Evolutionary conservation across 441 rosid species (phyloP).

Genomic region (Populus tomentosa): DNA sequence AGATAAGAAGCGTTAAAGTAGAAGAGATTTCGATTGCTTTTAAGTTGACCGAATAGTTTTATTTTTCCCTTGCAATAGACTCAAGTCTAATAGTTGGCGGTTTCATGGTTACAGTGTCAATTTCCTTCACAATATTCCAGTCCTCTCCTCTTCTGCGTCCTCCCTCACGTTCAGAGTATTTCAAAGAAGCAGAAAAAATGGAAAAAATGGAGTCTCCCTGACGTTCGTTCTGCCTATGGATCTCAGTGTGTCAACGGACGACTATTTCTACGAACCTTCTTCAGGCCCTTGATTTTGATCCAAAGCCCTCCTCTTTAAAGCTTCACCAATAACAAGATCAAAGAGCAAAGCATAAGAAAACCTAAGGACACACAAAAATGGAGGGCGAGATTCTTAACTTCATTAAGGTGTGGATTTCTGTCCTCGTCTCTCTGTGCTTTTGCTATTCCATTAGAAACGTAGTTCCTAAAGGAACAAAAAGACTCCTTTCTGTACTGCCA

Average conservation of each 20-base stretch:
- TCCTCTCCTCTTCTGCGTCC: too few species aligned
- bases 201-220: neutral
- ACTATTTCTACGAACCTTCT: neutral
- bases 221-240: neutral
- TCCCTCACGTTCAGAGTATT: too few species aligned
- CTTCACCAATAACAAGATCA: neutral
- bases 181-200: neutral
- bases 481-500: conserved; percentile 52
- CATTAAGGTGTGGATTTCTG: conserved; percentile 41
- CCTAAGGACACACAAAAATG: neutral
- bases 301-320: neutral
- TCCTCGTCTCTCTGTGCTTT: conserved; percentile 33
- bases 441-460: conserved; percentile 37
- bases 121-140: too few species aligned
- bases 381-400: conserved; percentile 40
- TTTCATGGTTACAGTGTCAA: too few species aligned
- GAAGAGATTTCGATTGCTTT: too few species aligned
- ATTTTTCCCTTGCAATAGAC: neutral
- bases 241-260: neutral
- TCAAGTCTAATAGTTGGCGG: too few species aligned
- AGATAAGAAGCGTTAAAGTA: too few species aligned
- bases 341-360: neutral
- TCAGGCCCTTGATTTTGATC: neutral
- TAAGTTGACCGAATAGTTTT: too few species aligned
- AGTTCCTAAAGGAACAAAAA: conserved; percentile 35